Base-by-base conservation (phyloP, 1,284 basidiomycete species). In the Ustilago tritici region DNA sequence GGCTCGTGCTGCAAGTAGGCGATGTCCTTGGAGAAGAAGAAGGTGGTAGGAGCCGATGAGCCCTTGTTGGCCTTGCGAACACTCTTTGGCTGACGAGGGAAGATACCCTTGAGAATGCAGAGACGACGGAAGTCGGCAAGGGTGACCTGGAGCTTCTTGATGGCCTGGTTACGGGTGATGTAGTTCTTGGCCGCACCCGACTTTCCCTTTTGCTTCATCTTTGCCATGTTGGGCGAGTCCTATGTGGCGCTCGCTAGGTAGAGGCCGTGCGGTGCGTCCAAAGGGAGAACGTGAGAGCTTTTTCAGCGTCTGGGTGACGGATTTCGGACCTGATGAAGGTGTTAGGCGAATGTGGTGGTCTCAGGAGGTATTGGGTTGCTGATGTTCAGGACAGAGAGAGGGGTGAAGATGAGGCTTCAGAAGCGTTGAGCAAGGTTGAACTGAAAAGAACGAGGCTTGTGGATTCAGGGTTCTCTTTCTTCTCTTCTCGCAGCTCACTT, bases 1-100 rank as follows among this genome's bases (percentile, higher is more conserved):
- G 97, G 97, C 87, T 99, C 97, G 85, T 99, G 97, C 17, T 95
- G 92, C 56, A 99, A 91, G 87, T 96, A 99, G 64, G 94, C 93
- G 80, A 99, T 97, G 86, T 99, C 97, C 88, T 99, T 99, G 60
- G 94, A 89, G 87, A 98, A 98, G 89, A 99, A 99, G 88, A 99
- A 99, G 6, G 95, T 94, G 1, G 95, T 95, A 2, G 96, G 95
- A 0, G 95, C 95, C 46, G 95, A 95, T 5, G 94, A 96, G 4
- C 97, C 97, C 87, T 98, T 98, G 89, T 99, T 99, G 62, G 96
- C 97, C 79, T 92, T 92, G 87, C 98, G 99, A 85, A 91, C 91
- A 88, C 91, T 92, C 58, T 92, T 91, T 19, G 97, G 97, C 87
- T 99, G 96, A 59, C 96, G 93, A 74, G 97, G 97, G 87, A 96